phyloP scores from a whole-genome alignment of 306 rosid genomes.

The Potentilla sterilis region DNA sequence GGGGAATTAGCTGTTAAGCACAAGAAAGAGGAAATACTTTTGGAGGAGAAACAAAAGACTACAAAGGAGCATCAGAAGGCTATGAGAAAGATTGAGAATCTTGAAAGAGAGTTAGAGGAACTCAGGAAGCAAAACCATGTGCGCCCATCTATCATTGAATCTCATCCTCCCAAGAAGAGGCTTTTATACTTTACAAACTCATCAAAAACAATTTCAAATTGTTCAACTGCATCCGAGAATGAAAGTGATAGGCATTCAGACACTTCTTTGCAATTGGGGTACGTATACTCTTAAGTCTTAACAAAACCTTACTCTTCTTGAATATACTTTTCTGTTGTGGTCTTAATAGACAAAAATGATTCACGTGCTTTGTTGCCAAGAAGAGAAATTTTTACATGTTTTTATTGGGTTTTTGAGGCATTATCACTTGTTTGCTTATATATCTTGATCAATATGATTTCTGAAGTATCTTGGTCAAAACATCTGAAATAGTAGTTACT shows the following conservation, averaged over 20 bases:
- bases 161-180: slow-evolving; percentile 36
- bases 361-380: no score
- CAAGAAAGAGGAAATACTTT: slow-evolving; percentile 60
- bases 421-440: not conserved
- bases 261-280: slow-evolving; percentile 66
- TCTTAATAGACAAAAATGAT: no score
- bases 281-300: not conserved
- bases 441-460: no score
- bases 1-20: slow-evolving; percentile 52
- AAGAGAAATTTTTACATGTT: not conserved
- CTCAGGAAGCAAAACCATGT: slow-evolving; percentile 26
- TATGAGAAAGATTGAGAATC: slow-evolving; percentile 50
- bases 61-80: slow-evolving; percentile 10
- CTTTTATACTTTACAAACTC: slow-evolving; percentile 19
- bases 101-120: slow-evolving; percentile 55
- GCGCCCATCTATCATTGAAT: slow-evolving; percentile 28
- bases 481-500: not conserved
- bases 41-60: slow-evolving; percentile 35
- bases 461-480: not conserved
- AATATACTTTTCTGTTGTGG: no score
- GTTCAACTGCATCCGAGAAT: slow-evolving; percentile 37
- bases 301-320: no score
- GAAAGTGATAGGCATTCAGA: slow-evolving; percentile 53
- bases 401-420: not conserved
- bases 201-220: slow-evolving; percentile 28